These are phyloP conservation scores for Syzygium syzygioides DNA, from an alignment of 441 rosid genomes.

Conservation along the genomic window DNA sequence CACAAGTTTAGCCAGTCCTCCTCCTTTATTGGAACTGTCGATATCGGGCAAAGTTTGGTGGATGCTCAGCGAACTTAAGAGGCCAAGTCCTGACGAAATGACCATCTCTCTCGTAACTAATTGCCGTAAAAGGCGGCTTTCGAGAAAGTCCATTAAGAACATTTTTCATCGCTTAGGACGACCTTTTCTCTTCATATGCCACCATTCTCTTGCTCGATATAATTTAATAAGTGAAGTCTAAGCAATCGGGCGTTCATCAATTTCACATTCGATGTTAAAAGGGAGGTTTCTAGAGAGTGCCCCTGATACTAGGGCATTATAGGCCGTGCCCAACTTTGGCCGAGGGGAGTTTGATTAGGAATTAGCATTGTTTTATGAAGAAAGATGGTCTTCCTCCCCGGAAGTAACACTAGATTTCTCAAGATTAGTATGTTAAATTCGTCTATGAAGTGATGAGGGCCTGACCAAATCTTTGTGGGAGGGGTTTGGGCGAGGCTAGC, in stretches of 20 bases:
- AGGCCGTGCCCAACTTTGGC: background rate
- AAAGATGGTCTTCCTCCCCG: background rate
- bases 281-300: background rate
- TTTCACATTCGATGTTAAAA: background rate
- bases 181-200: background rate
- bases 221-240: background rate
- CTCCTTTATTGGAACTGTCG: background rate
- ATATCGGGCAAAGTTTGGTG: background rate
- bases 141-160: background rate
- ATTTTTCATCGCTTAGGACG: background rate
- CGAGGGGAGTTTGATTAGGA: background rate
- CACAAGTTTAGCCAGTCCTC: background rate
- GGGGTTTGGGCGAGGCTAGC: background rate
- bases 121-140: background rate
- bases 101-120: background rate
- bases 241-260: background rate
- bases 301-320: background rate
- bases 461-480: background rate
- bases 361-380: background rate
- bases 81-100: background rate
- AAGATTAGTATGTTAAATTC: background rate
- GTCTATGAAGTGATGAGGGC: background rate
- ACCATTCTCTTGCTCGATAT: background rate
- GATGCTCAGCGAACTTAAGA: background rate
- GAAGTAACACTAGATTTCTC: background rate